phyloP scores from a whole-genome alignment of 1,284 basidiomycete species.

The Quambalaria eucalypti region DNA sequence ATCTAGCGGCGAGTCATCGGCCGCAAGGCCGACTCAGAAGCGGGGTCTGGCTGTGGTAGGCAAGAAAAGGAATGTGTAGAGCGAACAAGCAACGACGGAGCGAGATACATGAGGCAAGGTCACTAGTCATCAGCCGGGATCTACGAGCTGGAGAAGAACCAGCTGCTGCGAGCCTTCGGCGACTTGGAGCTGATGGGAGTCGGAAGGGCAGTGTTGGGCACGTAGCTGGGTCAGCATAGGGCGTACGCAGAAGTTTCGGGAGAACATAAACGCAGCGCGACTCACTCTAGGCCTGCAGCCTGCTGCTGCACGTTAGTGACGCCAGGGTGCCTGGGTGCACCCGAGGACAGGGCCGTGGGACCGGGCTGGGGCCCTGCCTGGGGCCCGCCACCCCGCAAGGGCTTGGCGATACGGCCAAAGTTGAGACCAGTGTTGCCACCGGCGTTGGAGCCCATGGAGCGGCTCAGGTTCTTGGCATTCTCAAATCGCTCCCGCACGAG shows the following conservation, averaged over 20 bases:
- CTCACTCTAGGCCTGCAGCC: neutral
- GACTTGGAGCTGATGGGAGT: constrained; percentile 2
- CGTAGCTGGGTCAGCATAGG: neutral
- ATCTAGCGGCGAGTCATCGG: too few relatives aligned
- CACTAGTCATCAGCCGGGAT: too few relatives aligned
- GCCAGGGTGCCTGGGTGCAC: neutral
- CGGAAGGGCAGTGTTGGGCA: neutral
- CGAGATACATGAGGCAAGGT: too few relatives aligned
- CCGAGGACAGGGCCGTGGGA: neutral
- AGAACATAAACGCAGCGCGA: neutral
- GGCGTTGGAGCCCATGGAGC: neutral
- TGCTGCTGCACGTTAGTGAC: neutral
- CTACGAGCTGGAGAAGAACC: constrained; percentile 11
- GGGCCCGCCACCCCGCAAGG: constrained; percentile 8
- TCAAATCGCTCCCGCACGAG: constrained; percentile 83
- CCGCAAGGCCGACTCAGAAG: too few relatives aligned
- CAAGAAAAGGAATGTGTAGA: too few relatives aligned
- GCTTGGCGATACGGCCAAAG: constrained; percentile 12
- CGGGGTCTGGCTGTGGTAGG: too few relatives aligned
- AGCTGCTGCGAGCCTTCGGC: constrained; percentile 4
- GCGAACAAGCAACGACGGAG: too few relatives aligned
- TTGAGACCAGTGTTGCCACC: neutral
- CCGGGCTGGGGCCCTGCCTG: neutral
- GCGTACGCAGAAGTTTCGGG: neutral
- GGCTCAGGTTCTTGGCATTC: constrained; percentile 68